Evolutionary conservation across 1,139 yeast genomes (phyloP).

Genomic region (Debaryomyces sp.): DNA sequence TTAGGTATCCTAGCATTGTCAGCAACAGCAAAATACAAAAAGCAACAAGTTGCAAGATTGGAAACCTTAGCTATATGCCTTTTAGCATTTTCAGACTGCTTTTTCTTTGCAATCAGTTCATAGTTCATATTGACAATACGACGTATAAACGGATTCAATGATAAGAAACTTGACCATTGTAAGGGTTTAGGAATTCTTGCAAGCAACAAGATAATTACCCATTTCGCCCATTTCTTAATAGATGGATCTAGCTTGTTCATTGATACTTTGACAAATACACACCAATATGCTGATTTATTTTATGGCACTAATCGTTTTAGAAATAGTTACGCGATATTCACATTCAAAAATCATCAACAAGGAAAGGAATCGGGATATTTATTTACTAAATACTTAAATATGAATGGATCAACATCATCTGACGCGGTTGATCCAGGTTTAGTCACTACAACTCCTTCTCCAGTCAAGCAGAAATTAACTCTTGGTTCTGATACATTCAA

Average conservation of each 20-base stretch:
- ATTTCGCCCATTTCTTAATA: slow-evolving; percentile 30
- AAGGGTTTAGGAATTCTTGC: slow-evolving; percentile 30
- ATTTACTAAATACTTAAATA: background rate
- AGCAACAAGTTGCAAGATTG: slow-evolving; percentile 29
- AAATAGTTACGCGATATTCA: background rate
- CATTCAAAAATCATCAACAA: background rate
- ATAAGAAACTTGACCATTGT: slow-evolving; percentile 36
- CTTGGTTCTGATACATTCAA: background rate
- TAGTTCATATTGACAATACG: slow-evolving; percentile 5
- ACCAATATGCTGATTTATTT: background rate
- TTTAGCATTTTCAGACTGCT: background rate
- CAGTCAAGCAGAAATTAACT: slow-evolving; percentile 7
- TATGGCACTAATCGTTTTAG: background rate
- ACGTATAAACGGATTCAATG: slow-evolving; percentile 36
- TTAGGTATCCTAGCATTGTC: slow-evolving; percentile 34
- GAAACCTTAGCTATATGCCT: slow-evolving; percentile 20
- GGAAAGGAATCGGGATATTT: background rate
- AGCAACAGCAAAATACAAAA: slow-evolving; percentile 37
- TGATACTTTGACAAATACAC: background rate
- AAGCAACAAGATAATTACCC: slow-evolving; percentile 29
- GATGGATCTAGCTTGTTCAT: slow-evolving; percentile 2
- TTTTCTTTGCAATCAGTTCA: background rate
- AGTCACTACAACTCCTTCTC: slow-evolving; percentile 12
- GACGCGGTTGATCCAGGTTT: background rate
- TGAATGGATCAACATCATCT: slow-evolving; percentile 3